Evolutionary conservation across 2,329 filamentous ascomycete genomes (phyloP).

Genomic region (Diaporthe sp.): DNA sequence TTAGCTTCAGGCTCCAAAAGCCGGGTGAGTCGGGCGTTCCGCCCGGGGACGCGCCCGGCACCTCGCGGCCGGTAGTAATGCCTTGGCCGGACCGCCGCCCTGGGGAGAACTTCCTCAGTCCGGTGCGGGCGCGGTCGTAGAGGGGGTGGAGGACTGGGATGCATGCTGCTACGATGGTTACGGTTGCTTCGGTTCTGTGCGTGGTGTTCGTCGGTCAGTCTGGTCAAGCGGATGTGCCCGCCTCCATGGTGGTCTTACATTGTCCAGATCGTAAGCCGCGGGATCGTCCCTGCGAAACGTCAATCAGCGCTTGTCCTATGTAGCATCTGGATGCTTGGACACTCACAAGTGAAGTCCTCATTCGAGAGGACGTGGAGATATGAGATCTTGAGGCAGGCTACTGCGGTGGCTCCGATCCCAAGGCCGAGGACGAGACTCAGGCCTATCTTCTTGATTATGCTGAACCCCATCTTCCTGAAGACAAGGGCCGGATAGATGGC

Average conservation of each 20-base stretch:
- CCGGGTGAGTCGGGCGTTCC: not conserved
- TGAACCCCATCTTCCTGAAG: not conserved
- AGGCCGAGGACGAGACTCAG: conserved; percentile 7
- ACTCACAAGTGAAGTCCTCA: conserved; percentile 1
- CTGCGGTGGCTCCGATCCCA: not conserved
- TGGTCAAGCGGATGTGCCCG: rapidly evolving
- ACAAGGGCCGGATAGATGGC: conserved; percentile 4
- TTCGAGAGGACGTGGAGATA: not conserved
- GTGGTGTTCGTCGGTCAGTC: not conserved
- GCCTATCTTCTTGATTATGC: not conserved
- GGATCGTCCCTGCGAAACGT: not conserved
- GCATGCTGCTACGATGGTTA: conserved; percentile 15
- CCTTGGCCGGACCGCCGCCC: not conserved
- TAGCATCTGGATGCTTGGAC: not conserved
- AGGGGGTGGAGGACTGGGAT: conserved; percentile 14
- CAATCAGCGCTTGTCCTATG: not conserved
- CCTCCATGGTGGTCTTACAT: not conserved
- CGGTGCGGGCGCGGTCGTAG: conserved; percentile 2
- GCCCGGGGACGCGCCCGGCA: not conserved
- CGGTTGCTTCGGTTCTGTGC: not conserved
- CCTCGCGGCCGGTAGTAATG: not conserved
- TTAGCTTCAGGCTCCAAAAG: conserved; percentile 8
- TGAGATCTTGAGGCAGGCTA: conserved; percentile 19
- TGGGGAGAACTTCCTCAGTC: not conserved
- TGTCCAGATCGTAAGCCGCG: conserved; percentile 6